Percentiles rank a stretch among this genome's conserved stretches.
phyloP scores from a whole-genome alignment of 1,284 basidiomycete genomes.

The Ustilago trichophora region DNA sequence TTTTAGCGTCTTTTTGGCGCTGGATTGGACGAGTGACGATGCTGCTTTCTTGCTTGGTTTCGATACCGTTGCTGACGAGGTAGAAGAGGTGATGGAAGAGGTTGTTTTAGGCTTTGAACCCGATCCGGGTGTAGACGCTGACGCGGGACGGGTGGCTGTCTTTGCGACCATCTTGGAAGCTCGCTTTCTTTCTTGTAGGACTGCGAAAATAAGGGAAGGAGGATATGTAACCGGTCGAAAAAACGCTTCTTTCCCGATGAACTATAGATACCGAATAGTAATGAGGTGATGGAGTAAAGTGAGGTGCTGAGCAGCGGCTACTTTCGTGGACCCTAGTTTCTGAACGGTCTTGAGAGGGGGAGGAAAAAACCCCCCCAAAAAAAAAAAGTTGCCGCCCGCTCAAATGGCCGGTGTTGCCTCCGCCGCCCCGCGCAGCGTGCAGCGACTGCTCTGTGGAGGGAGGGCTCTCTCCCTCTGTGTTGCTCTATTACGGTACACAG shows the following conservation, averaged over 20 bases:
- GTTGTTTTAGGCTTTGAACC: constrained; percentile 7
- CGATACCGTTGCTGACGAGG: constrained; percentile 3
- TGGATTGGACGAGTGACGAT: constrained; percentile 7
- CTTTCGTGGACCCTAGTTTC: no score
- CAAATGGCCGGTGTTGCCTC: not conserved
- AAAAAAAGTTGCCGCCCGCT: constrained; percentile 9
- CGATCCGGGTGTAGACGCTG: not conserved
- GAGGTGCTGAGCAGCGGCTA: constrained; percentile 3
- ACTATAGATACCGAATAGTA: no score
- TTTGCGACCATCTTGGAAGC: constrained; percentile 6
- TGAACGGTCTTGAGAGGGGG: not conserved
- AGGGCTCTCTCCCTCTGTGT: no score
- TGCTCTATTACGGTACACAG: no score
- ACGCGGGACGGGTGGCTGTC: not conserved
- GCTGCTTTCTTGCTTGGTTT: not conserved
- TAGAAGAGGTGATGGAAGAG: constrained; percentile 1
- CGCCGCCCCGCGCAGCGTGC: no score
- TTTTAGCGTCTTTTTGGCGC: constrained; percentile 13
- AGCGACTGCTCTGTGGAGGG: no score
- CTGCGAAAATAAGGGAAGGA: no score
- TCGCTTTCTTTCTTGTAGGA: not conserved
- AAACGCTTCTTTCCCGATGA: no score
- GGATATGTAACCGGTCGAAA: no score
- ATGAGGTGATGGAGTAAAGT: not conserved
- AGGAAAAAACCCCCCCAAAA: not conserved